These are phyloP conservation scores for Sclerotinia minor DNA, from an alignment of 2,329 filamentous ascomycete genomes.

Conservation along the genomic window DNA sequence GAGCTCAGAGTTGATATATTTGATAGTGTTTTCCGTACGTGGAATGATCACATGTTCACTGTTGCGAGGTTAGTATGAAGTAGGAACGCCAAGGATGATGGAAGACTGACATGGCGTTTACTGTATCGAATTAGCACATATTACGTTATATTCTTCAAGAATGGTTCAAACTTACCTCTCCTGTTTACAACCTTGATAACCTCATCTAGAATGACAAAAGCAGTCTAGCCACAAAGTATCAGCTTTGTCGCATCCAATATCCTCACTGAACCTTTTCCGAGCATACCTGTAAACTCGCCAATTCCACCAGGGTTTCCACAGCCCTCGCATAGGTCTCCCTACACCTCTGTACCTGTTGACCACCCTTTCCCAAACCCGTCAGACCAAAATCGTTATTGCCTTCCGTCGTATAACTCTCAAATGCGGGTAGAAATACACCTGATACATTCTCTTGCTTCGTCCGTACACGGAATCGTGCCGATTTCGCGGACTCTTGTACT, in stretches of 20 bases:
- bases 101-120: conserved; percentile 80
- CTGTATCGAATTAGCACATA: conserved; percentile 47
- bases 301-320: conserved; percentile 91
- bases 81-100: background rate
- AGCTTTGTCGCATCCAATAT: background rate
- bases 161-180: conserved; percentile 62
- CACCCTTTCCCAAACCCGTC: conserved; percentile 93
- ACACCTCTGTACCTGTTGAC: conserved; percentile 93
- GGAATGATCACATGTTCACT: conserved; percentile 95
- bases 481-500: conserved; percentile 92
- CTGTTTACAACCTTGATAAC: conserved; percentile 99
- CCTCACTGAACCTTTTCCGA: conserved; percentile 18
- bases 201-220: conserved; percentile 96
- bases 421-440: conserved; percentile 88
- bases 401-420: conserved; percentile 87
- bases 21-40: conserved; percentile 98
- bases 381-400: conserved; percentile 94
- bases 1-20: conserved; percentile 98
- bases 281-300: conserved; percentile 79
- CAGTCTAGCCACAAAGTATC: conserved; percentile 58
- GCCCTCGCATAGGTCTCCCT: conserved; percentile 94
- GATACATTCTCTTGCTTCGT: conserved; percentile 99
- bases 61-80: conserved; percentile 29
- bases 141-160: conserved; percentile 28
- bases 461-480: conserved; percentile 86